A percentile compares a stretch with the other conserved stretches of the same genome.
phyloP scores from a whole-genome alignment of 345 rosid species.

The Mangifera indica region DNA sequence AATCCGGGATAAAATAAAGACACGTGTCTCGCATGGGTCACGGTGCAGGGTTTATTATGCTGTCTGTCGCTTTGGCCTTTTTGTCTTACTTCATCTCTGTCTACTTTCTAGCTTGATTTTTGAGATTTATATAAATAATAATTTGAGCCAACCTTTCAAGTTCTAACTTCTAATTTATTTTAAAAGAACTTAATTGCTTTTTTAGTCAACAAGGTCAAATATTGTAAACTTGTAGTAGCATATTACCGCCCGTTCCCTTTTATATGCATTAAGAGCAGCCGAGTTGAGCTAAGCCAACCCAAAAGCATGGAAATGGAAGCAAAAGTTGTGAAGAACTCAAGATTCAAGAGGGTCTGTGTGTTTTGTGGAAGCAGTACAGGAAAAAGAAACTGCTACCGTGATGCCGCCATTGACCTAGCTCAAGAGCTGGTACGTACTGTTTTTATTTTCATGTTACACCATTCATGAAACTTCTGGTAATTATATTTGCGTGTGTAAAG shows the following conservation, averaged over 20 bases:
- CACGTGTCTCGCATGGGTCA: conserved; percentile 15
- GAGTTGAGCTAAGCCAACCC: background rate
- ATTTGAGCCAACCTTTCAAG: too few relatives aligned
- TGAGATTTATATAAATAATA: background rate
- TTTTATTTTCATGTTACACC: background rate
- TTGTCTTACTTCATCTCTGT: conserved; percentile 17
- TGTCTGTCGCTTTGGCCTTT: background rate
- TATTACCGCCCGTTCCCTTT: background rate
- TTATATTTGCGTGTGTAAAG: conserved; percentile 25
- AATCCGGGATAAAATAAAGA: conserved; percentile 9
- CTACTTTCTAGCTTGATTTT: background rate
- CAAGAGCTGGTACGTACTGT: conserved; percentile 75
- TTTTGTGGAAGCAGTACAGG: conserved; percentile 89
- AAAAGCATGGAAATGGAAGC: conserved; percentile 25
- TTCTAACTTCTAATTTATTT: background rate
- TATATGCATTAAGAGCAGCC: too few relatives aligned
- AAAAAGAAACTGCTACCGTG: conserved; percentile 70
- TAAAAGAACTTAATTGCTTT: background rate
- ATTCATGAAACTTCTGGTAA: background rate
- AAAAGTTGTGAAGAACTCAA: conserved; percentile 40
- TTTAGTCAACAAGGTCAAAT: background rate
- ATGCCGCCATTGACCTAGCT: conserved; percentile 79
- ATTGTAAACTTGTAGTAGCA: background rate
- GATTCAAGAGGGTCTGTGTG: conserved; percentile 78
- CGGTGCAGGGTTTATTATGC: conserved; percentile 9